Percentiles rank a stretch among this genome's conserved stretches.
phyloP scores from a whole-genome alignment of 225 moss, liverwort and hornwort species.

The Polytrichum commune region DNA sequence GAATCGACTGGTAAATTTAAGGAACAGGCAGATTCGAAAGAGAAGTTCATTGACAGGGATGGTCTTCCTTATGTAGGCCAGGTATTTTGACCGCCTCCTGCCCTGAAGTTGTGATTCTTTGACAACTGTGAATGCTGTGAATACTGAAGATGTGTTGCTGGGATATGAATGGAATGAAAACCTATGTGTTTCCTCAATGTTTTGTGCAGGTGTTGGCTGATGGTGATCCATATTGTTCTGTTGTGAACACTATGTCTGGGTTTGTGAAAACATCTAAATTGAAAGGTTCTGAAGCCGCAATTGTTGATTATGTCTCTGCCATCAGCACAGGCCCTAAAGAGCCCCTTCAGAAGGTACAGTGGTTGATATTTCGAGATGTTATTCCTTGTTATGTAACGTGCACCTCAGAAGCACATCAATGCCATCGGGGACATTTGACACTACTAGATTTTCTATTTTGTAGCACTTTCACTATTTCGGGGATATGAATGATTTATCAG shows the following conservation, averaged over 20 bases:
- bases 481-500: no score
- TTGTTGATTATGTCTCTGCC: constrained; percentile 94
- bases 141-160: no score
- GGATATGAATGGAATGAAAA: no score
- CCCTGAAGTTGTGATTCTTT: background rate
- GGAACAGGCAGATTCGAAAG: constrained; percentile 53
- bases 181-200: background rate
- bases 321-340: constrained; percentile 80
- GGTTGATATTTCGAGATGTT: background rate
- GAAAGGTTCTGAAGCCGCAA: constrained; percentile 85
- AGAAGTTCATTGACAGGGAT: constrained; percentile 71
- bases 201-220: constrained; percentile 62
- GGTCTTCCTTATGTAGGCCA: constrained; percentile 95
- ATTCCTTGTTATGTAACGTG: no score
- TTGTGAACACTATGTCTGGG: constrained; percentile 85
- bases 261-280: constrained; percentile 65
- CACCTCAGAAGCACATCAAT: no score
- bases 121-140: no score
- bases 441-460: no score
- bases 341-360: constrained; percentile 85
- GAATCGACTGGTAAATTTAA: constrained; percentile 27
- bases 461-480: no score
- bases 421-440: no score
- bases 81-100: constrained; percentile 24
- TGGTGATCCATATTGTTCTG: constrained; percentile 86